These are phyloP conservation scores for Xylariaceae sp. DNA, from an alignment of 2,329 filamentous ascomycete genomes.

Conservation along the genomic window DNA sequence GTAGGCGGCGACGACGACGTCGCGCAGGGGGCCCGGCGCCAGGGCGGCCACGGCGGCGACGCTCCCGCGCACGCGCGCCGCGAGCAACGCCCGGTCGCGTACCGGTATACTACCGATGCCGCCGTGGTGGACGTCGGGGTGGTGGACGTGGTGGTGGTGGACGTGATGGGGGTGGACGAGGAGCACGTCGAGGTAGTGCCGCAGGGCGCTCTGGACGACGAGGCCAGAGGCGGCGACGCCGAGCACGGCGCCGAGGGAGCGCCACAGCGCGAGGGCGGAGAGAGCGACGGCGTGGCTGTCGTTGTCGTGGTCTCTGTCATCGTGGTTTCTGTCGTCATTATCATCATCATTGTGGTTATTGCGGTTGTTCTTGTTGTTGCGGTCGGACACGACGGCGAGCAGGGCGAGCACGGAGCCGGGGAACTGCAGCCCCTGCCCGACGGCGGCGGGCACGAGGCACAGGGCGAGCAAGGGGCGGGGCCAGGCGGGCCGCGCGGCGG, in stretches of 20 bases:
- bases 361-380: too few relatives aligned
- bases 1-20: slow-evolving; percentile 50
- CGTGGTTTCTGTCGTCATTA: too few relatives aligned
- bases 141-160: too few relatives aligned
- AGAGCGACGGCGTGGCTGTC: slow-evolving; percentile 60
- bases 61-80: slow-evolving; percentile 43
- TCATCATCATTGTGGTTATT: too few relatives aligned
- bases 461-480: slow-evolving; percentile 46
- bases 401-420: slow-evolving; percentile 57
- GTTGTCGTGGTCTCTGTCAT: too few relatives aligned
- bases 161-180: too few relatives aligned
- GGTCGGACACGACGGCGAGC: slow-evolving; percentile 50
- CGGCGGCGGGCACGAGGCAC: slow-evolving; percentile 46
- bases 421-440: slow-evolving; percentile 58
- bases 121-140: slow-evolving; percentile 9
- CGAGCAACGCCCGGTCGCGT: slow-evolving; percentile 42
- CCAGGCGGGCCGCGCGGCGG: slow-evolving; percentile 42
- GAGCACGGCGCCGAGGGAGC: slow-evolving; percentile 63
- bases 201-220: slow-evolving; percentile 64
- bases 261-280: slow-evolving; percentile 63
- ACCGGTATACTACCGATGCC: slow-evolving; percentile 11
- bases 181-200: slow-evolving; percentile 47
- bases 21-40: slow-evolving; percentile 30
- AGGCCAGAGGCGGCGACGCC: slow-evolving; percentile 66
- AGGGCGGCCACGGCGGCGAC: slow-evolving; percentile 45